Evolutionary conservation across 495 filamentous ascomycete species (phyloP), one percentile per base, ranked within the genome.

Genomic region (Xylaria bambusicola): DNA sequence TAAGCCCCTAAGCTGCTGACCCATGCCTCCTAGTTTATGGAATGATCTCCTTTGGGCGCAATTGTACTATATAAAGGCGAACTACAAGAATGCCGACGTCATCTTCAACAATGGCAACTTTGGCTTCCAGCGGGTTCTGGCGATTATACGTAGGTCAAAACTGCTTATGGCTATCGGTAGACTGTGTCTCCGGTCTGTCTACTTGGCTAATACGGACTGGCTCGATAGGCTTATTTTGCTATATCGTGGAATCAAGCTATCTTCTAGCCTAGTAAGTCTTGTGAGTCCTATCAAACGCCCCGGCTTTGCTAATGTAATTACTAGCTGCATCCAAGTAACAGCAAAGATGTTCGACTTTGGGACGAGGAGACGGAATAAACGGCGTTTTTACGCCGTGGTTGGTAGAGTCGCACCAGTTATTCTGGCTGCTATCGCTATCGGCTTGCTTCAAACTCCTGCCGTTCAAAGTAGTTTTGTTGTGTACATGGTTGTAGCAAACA

Each of bases 31-130:
- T 36, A 62, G 60, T 47, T 40, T 52, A 8, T 62, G 60, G 60
- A 8, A 58, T 41, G 60, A 62, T 24, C 41, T 58, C 3, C 46
- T 56, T 31, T 62, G 60, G 60, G 54, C 38, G 6, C 60, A 62
- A 12, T 49, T 58, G 12, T 36, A 26, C 26, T 53, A 62, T n/a
- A 62, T 62, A 20, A 56, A 62, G 35, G 60, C 50, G n/a, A 58
- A 62, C 24, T 58, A 45, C 46, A 42, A 62, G 21, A 52, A 62
- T 46, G 60, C 60, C 46, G 56, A 62, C 23, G 60, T 58, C 18
- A 58, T 56, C 8, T 62, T 62, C 47, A 52, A 58, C 40, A 62
- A 62, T 53, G 60, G 60, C 38, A 62, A 62, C 48, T 62, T 62
- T 52, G 60, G 60, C 29, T 59, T 62, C 29, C 51, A 51, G 49